Conservation (phyloP, 2,329 filamentous ascomycete genomes). For the Fusarium luffae region DNA sequence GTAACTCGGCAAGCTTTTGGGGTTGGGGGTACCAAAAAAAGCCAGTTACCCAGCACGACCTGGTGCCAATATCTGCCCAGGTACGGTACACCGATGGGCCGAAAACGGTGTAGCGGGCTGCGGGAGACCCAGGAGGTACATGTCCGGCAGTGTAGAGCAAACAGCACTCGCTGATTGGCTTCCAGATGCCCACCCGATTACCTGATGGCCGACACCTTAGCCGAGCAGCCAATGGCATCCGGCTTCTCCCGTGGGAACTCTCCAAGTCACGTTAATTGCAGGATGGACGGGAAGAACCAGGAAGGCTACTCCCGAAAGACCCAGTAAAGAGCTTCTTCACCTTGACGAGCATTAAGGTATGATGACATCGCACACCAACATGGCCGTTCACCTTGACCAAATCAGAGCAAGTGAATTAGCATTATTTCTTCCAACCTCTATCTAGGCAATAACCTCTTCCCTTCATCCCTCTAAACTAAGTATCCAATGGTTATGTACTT, state of each 20-base stretch:
- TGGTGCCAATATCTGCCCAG: slow-evolving; percentile 1
- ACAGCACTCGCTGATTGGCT: slow-evolving; percentile 19
- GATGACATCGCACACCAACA: background rate
- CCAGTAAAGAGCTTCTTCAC: background rate
- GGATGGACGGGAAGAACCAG: background rate
- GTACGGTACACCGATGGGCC: slow-evolving; percentile 13
- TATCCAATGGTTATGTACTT: background rate
- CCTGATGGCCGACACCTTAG: slow-evolving; percentile 28
- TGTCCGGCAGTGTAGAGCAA: slow-evolving; percentile 21
- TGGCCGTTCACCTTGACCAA: background rate
- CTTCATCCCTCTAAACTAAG: background rate
- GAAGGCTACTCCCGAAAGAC: background rate
- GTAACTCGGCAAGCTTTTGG: slow-evolving; percentile 27
- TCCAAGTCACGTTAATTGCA: background rate
- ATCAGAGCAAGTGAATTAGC: background rate
- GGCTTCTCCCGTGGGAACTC: slow-evolving; percentile 15
- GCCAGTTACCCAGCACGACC: slow-evolving; percentile 11
- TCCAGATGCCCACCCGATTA: background rate
- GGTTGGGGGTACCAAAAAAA: slow-evolving; percentile 13
- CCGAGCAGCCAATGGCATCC: slow-evolving; percentile 27
- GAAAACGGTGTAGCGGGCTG: background rate
- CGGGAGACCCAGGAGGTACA: slow-evolving; percentile 30
- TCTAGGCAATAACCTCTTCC: background rate
- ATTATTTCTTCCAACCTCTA: background rate
- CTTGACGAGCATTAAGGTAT: background rate